Percentiles rank a stretch among this genome's conserved stretches.
phyloP scores from a whole-genome alignment of 208 protist genomes.

The Sergeia podlipaevii region DNA sequence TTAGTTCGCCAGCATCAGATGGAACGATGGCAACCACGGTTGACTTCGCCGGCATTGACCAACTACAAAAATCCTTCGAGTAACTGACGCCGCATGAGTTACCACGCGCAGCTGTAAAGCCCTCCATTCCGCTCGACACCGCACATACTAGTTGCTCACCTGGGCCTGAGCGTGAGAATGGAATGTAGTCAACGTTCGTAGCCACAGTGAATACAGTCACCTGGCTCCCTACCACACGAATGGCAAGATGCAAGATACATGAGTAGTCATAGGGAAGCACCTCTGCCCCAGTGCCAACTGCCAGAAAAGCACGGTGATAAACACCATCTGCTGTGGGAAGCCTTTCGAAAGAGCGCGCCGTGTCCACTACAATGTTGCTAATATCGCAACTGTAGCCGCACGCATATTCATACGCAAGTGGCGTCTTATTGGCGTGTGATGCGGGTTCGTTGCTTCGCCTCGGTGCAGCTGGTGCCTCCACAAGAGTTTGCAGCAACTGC shows the following conservation, averaged over 20 bases:
- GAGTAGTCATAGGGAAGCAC: slow-evolving; percentile 81
- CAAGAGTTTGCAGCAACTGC: not conserved
- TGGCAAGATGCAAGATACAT: slow-evolving; percentile 48
- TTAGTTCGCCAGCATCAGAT: slow-evolving; percentile 30
- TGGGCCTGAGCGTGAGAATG: slow-evolving; percentile 35
- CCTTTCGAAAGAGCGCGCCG: slow-evolving; percentile 5
- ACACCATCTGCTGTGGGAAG: slow-evolving; percentile 6
- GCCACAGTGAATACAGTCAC: slow-evolving; percentile 31
- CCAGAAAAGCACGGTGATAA: slow-evolving; percentile 42
- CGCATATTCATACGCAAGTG: slow-evolving; percentile 23
- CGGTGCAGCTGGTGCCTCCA: not conserved
- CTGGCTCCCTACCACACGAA: slow-evolving; percentile 4
- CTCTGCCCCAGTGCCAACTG: slow-evolving; percentile 41
- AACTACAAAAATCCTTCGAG: slow-evolving; percentile 28
- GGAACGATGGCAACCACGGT: slow-evolving; percentile 27
- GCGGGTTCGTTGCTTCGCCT: not conserved
- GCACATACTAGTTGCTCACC: slow-evolving; percentile 32
- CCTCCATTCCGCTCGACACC: slow-evolving; percentile 7
- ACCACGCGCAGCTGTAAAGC: slow-evolving; percentile 27
- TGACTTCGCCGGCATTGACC: slow-evolving; percentile 31
- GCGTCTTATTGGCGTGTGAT: not conserved
- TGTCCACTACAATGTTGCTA: not conserved
- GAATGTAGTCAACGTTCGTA: slow-evolving; percentile 53
- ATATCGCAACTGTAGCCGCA: slow-evolving; percentile 14
- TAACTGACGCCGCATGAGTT: slow-evolving; percentile 56